Conservation (phyloP, 139 green algal genomes). For the Closterium sp. region DNA sequence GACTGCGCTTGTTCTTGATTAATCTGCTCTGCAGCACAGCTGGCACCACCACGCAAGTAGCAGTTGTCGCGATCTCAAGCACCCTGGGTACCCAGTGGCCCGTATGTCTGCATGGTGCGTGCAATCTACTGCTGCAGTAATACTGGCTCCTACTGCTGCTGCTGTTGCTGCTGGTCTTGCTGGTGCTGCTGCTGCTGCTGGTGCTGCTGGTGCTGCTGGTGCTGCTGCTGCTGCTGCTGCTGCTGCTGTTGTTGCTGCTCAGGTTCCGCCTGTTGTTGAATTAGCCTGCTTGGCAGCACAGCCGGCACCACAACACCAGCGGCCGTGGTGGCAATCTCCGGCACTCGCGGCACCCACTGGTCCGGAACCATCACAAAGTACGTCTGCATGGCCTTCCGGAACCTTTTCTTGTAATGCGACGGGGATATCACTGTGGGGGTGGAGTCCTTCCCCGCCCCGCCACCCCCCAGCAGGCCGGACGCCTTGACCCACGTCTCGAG, state of each 20-base stretch:
- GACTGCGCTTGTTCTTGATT: not conserved
- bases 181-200: not conserved
- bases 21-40: not conserved
- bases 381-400: conserved; percentile 60
- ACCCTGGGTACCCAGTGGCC: conserved; percentile 24
- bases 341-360: conserved; percentile 26
- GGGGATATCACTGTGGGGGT: conserved; percentile 93
- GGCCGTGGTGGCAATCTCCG: not conserved
- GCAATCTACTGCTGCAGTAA: not conserved
- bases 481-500: conserved; percentile 97
- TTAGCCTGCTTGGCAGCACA: not conserved
- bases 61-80: not conserved
- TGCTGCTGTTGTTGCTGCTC: not conserved
- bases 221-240: not conserved
- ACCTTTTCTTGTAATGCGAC: conserved; percentile 88
- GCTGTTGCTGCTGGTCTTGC: no score
- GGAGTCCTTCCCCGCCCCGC: conserved; percentile 57
- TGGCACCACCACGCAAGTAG: not conserved
- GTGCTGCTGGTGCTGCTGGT: not conserved
- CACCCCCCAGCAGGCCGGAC: conserved; percentile 79
- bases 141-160: not conserved
- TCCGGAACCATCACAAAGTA: conserved; percentile 54
- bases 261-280: not conserved
- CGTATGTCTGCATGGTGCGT: no score
- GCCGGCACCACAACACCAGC: not conserved